Percentiles rank a stretch among this genome's conserved stretches.
Conservation (phyloP, 176 grass and related monocot genomes). For the Secale cereale region DNA sequence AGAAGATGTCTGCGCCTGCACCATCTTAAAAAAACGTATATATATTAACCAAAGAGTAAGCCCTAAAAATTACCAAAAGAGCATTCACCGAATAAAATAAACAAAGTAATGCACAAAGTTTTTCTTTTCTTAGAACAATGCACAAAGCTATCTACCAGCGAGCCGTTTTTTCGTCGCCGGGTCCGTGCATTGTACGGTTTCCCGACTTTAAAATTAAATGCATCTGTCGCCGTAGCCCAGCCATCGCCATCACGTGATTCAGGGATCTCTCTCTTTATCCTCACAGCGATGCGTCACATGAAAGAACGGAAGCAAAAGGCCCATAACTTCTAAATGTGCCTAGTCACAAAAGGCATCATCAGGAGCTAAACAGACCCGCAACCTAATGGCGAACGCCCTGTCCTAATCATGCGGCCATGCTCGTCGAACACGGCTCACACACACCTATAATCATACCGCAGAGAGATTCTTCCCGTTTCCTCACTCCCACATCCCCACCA, state of each 20-base stretch:
- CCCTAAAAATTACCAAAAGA: too few relatives aligned
- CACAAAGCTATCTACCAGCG: not conserved
- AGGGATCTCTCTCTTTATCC: not conserved
- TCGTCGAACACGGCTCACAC: not conserved
- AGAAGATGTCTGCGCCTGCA: too few relatives aligned
- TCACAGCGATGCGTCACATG: conserved; percentile 8
- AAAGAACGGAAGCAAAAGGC: not conserved
- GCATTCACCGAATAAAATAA: too few relatives aligned
- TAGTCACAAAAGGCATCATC: not conserved
- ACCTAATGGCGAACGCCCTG: not conserved
- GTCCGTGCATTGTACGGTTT: not conserved
- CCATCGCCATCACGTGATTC: conserved; percentile 9
- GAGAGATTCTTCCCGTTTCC: conserved; percentile 35
- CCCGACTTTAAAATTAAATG: not conserved
- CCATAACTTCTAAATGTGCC: not conserved
- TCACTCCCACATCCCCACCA: conserved; percentile 28
- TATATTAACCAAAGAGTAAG: too few relatives aligned
- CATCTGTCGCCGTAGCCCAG: not conserved
- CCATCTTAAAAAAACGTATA: too few relatives aligned
- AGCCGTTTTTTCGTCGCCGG: not conserved
- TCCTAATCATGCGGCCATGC: conserved; percentile 8
- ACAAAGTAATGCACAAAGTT: too few relatives aligned
- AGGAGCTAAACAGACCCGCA: not conserved
- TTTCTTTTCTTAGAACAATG: too few relatives aligned
- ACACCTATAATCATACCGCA: not conserved